phyloP scores from a whole-genome alignment of 1,284 basidiomycete genomes.

The Sporisorium iseilematis-ciliati region DNA sequence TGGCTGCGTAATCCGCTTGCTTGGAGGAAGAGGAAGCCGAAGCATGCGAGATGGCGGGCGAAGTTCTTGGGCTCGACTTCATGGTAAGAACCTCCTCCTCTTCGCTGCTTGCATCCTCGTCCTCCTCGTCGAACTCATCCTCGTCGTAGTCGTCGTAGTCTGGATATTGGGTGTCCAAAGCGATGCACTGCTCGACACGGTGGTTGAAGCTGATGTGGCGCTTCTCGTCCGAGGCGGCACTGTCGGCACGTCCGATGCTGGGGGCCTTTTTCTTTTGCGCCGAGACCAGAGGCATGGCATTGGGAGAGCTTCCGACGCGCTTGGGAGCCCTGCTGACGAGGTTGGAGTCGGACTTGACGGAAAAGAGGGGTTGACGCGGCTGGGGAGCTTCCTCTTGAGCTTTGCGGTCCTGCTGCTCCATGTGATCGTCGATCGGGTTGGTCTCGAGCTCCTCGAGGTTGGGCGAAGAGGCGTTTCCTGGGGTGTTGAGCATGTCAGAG shows the following conservation, averaged over 20 bases:
- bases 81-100: slow-evolving; percentile 72
- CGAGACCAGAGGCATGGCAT: slow-evolving; percentile 37
- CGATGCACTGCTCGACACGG: slow-evolving; percentile 96
- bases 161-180: slow-evolving; percentile 75
- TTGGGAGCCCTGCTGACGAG: slow-evolving; percentile 40
- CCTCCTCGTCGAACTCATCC: slow-evolving; percentile 71
- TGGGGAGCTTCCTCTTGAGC: slow-evolving; percentile 19
- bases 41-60: slow-evolving; percentile 48
- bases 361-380: slow-evolving; percentile 42
- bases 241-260: slow-evolving; percentile 41
- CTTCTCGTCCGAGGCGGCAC: slow-evolving; percentile 69
- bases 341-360: slow-evolving; percentile 60
- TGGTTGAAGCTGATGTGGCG: slow-evolving; percentile 97
- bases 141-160: slow-evolving; percentile 65
- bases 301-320: slow-evolving; percentile 46
- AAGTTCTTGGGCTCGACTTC: slow-evolving; percentile 53
- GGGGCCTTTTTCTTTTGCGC: slow-evolving; percentile 41
- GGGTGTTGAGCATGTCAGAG: slow-evolving; percentile 81
- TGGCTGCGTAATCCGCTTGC: slow-evolving; percentile 33
- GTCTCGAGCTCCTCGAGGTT: slow-evolving; percentile 71
- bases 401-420: slow-evolving; percentile 57
- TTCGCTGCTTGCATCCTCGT: slow-evolving; percentile 73
- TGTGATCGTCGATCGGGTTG: slow-evolving; percentile 43
- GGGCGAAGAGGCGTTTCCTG: slow-evolving; percentile 72
- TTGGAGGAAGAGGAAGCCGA: slow-evolving; percentile 33